Base-by-base conservation (phyloP, 2,329 filamentous ascomycete genomes). In the Bisporella sp. region DNA sequence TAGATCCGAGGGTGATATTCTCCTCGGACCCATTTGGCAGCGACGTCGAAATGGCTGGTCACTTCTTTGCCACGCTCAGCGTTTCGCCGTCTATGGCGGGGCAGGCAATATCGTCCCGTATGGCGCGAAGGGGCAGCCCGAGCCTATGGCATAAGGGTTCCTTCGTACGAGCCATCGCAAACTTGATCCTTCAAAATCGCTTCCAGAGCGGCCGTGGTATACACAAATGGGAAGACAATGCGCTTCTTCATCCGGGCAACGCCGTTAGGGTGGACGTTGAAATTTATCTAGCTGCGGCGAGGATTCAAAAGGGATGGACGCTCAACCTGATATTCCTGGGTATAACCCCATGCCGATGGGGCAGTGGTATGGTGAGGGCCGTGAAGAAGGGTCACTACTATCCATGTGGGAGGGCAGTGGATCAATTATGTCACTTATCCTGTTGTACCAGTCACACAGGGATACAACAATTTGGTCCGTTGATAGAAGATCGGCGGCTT, bases 221-320 rank as follows among this genome's bases (percentile, higher is more conserved):
- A 51, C 52, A 4, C 52, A 54, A n/a, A 53, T 43, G 45, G 21
- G 51, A 46, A 41, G 51, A 50, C 21, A 31, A 53, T 33, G 51
- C 51, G 13, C 51, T 37, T 6, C 30, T 53, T n/a, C 37, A 40
- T 1, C 6, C 2, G 45, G 45, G 30, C 39, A 32, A 46, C 13
- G 45, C 30, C 6, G 45, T 46, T 37, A 4, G 3, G 45, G n/a
- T 46, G 35, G 45, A 46, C 6, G 45, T 46, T 46, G 45, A 46
- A 39, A 7, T 46, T 29, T 39, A 5, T n/a, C 45, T 32, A 37
- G 45, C 45, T 29, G 45, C 45, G 11, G 45, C 31, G 45, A 46
- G 45, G 39, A 39, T 46, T 46, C 45, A 32, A 11, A 37, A 46
- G 45, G 45, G 45, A 28, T 46, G 45, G 45, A 28, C 13, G 45